These are phyloP conservation scores for Annona cherimola DNA, from an alignment of 164 flowering plant genomes.

Conservation along the genomic window DNA sequence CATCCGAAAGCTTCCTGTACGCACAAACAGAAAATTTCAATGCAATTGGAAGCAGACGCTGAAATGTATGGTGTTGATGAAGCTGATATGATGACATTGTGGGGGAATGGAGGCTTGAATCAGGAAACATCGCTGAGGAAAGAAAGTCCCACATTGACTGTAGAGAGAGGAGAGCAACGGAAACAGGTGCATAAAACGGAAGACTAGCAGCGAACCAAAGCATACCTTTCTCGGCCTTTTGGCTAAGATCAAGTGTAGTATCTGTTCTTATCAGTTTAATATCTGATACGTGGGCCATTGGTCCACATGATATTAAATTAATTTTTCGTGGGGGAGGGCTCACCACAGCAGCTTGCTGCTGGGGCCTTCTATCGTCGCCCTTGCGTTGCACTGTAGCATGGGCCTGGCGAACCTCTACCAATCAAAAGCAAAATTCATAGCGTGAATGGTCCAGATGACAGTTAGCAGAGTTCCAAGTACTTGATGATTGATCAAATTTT, in stretches of 20 bases:
- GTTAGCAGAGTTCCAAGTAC: no score
- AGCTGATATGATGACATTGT: no score
- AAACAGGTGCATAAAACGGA: neutral
- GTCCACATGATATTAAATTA: slow-evolving; percentile 26
- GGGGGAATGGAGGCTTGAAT: no score
- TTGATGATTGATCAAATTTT: no score
- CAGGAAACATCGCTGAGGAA: no score
- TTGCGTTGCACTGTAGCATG: neutral
- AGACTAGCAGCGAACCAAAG: neutral
- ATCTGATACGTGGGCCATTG: slow-evolving; percentile 48
- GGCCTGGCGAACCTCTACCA: slow-evolving; percentile 4
- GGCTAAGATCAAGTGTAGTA: slow-evolving; percentile 98
- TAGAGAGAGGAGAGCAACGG: neutral
- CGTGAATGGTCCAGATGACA: no score
- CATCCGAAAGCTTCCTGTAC: no score
- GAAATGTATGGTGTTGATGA: no score
- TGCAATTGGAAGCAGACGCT: no score
- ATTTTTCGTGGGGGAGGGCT: slow-evolving; percentile 12
- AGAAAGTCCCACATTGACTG: neutral
- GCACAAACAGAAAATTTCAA: no score
- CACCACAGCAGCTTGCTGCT: slow-evolving; percentile 5
- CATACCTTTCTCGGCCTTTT: slow-evolving; percentile 90
- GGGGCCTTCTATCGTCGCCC: neutral
- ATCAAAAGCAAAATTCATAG: no score
- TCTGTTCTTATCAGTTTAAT: slow-evolving; percentile 95